These are phyloP conservation scores for Colletotrichum eremochloae DNA, from an alignment of 2,329 filamentous ascomycete species.

Conservation along the genomic window DNA sequence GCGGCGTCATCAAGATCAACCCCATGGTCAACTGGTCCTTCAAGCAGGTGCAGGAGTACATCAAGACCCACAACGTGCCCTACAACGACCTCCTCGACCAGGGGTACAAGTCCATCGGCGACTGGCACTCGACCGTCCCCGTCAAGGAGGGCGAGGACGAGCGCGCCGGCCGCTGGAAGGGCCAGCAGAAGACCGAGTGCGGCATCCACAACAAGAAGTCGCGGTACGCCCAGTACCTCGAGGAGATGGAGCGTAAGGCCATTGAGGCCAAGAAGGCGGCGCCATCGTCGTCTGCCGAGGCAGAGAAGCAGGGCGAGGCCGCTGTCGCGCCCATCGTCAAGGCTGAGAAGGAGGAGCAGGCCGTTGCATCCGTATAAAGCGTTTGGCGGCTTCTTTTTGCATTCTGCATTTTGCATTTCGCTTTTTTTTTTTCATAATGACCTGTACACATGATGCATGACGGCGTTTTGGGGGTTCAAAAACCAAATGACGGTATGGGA, in stretches of 20 bases:
- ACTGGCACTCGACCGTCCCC: conserved; percentile 97
- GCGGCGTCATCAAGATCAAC: conserved; percentile 96
- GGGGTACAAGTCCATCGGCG: conserved; percentile 98
- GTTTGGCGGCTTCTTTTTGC: not conserved
- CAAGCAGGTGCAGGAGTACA: conserved; percentile 87
- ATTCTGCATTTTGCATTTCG: not conserved
- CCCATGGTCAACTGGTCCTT: conserved; percentile 96
- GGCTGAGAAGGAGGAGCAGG: conserved; percentile 41
- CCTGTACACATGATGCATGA: conserved; percentile 41
- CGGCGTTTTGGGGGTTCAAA: conserved; percentile 30
- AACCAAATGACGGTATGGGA: conserved; percentile 31
- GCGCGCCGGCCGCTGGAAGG: conserved; percentile 96
- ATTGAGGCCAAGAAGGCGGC: conserved; percentile 60
- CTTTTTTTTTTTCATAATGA: conserved; percentile 25
- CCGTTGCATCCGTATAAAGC: conserved; percentile 19
- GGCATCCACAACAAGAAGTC: conserved; percentile 99
- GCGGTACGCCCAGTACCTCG: conserved; percentile 88
- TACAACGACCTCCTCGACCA: conserved; percentile 92
- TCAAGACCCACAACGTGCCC: conserved; percentile 87
- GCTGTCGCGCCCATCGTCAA: conserved; percentile 41
- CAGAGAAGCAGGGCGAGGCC: conserved; percentile 42
- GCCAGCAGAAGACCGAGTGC: conserved; percentile 94
- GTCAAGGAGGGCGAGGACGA: conserved; percentile 94
- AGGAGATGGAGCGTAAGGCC: conserved; percentile 78
- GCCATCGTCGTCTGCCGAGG: conserved; percentile 42